phyloP scores from a whole-genome alignment of 495 filamentous ascomycete genomes.

The Penicillium crystallinum region DNA sequence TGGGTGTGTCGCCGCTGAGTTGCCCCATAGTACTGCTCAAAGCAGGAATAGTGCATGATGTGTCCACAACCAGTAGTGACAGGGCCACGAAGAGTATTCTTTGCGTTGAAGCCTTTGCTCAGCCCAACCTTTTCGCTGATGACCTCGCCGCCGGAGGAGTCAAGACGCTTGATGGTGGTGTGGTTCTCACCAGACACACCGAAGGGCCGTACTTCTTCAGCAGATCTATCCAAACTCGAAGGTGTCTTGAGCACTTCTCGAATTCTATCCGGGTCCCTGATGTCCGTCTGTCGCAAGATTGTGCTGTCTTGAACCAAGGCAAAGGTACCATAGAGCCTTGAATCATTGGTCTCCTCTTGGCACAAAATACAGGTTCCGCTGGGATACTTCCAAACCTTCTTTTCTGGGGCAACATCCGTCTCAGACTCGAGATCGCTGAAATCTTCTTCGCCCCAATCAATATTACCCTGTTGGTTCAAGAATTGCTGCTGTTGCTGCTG shows the following conservation, averaged over 20 bases:
- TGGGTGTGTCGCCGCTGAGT: conserved; percentile 77
- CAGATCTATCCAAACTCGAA: conserved; percentile 72
- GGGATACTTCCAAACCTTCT: conserved; percentile 89
- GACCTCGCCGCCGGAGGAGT: conserved; percentile 63
- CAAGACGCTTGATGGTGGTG: conserved; percentile 66
- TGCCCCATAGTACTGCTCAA: conserved; percentile 81
- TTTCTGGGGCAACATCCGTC: conserved; percentile 46
- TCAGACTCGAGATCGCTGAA: conserved; percentile 66
- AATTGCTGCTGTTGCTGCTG: conserved; percentile 95
- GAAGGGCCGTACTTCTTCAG: conserved; percentile 77
- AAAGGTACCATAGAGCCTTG: conserved; percentile 85
- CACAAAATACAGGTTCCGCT: conserved; percentile 91
- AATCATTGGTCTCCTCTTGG: conserved; percentile 91
- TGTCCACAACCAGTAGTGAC: conserved; percentile 92
- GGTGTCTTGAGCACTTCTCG: conserved; percentile 76
- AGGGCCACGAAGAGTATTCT: conserved; percentile 63
- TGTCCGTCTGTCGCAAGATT: conserved; percentile 79
- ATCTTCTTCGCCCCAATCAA: conserved; percentile 80
- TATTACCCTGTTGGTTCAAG: conserved; percentile 72
- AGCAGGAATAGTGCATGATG: conserved; percentile 97
- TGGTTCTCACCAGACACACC: conserved; percentile 85
- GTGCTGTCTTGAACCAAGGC: conserved; percentile 81
- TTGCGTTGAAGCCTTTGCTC: conserved; percentile 79
- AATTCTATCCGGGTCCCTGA: conserved; percentile 76
- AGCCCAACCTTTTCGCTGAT: conserved; percentile 72